phyloP scores from a whole-genome alignment of 2,329 filamentous ascomycete genomes.

The Calonectria crousiana region DNA sequence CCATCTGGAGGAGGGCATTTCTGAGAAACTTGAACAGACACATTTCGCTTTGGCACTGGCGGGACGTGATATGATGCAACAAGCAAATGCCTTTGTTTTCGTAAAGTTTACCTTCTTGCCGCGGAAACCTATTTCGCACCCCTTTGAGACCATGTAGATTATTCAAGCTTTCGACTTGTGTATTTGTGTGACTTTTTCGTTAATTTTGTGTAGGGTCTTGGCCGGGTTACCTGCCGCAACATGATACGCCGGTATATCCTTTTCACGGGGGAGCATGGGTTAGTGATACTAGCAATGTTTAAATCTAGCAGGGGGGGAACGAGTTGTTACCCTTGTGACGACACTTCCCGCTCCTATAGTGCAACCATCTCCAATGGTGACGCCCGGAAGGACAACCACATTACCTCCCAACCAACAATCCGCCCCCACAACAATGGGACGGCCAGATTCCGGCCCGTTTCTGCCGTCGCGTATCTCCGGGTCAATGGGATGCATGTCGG shows the following conservation, averaged over 20 bases:
- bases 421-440: conserved; percentile 79
- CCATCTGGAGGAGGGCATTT: background rate
- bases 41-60: background rate
- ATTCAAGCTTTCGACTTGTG: background rate
- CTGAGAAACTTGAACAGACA: background rate
- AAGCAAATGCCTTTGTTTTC: background rate
- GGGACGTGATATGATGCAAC: background rate
- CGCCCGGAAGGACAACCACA: conserved; percentile 78
- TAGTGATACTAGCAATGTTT: conserved; percentile 23
- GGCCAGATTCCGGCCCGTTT: conserved; percentile 80
- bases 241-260: conserved; percentile 46
- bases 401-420: conserved; percentile 86
- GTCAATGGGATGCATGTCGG: conserved; percentile 82
- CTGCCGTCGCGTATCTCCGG: conserved; percentile 80
- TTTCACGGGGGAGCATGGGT: background rate
- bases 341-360: conserved; percentile 86
- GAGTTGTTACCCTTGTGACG: conserved; percentile 73
- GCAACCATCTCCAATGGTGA: conserved; percentile 80
- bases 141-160: background rate
- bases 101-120: background rate
- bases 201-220: conserved; percentile 34
- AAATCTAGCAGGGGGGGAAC: background rate
- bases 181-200: background rate
- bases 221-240: conserved; percentile 46
- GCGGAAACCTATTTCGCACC: background rate